These are phyloP conservation scores for Arthrobotrys iridis DNA, from an alignment of 2,329 filamentous ascomycete genomes.

Conservation along the genomic window DNA sequence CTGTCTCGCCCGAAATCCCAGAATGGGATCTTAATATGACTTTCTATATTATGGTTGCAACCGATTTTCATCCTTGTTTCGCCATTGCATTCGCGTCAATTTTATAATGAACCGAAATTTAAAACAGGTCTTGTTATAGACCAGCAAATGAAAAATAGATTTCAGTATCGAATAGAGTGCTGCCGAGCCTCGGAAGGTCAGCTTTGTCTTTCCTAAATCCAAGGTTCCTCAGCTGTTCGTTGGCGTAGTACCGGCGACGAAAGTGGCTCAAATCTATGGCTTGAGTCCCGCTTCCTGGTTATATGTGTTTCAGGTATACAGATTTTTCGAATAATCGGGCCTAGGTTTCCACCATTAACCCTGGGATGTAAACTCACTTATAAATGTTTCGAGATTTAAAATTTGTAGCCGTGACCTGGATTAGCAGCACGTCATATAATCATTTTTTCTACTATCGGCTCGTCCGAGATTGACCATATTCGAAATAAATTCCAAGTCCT, in stretches of 20 bases:
- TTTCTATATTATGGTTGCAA: conserved; percentile 30
- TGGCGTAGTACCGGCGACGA: not conserved
- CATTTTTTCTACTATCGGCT: not conserved
- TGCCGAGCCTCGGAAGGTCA: conserved; percentile 1
- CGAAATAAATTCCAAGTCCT: not conserved
- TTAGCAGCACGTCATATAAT: conserved; percentile 25
- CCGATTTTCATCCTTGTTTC: conserved; percentile 9
- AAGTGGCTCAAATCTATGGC: conserved; percentile 22
- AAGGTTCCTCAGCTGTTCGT: not conserved
- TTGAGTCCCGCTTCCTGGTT: conserved; percentile 37
- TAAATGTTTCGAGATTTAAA: conserved; percentile 54
- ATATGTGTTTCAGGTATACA: conserved; percentile 48
- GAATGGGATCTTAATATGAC: conserved; percentile 39
- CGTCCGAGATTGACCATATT: not conserved
- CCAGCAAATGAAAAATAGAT: conserved; percentile 6
- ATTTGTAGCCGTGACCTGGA: conserved; percentile 25
- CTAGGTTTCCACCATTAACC: conserved; percentile 33
- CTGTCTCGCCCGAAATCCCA: conserved; percentile 27
- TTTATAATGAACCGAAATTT: conserved; percentile 54
- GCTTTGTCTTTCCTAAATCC: conserved; percentile 4
- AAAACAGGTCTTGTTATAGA: conserved; percentile 33
- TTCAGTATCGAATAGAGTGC: conserved; percentile 5
- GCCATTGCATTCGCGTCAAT: conserved; percentile 43
- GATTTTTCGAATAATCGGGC: conserved; percentile 25
- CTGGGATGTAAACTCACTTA: conserved; percentile 22